Evolutionary conservation across 345 rosid genomes (phyloP).

Genomic region (Euclidium syriacum): DNA sequence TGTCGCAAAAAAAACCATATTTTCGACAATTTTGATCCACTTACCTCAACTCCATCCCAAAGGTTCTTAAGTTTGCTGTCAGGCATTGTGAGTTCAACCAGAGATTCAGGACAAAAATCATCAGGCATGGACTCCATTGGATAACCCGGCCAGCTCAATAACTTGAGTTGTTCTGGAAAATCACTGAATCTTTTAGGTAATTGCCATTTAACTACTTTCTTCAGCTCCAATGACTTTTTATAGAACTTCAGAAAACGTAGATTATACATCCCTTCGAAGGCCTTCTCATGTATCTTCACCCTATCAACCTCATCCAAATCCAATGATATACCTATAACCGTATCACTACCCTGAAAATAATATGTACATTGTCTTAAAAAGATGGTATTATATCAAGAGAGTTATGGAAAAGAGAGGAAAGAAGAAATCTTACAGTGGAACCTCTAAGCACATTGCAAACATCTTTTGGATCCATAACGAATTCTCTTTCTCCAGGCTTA

Average conservation of each 20-base stretch:
- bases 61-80: constrained; percentile 12
- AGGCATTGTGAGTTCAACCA: constrained; percentile 12
- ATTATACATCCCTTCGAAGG: constrained; percentile 20
- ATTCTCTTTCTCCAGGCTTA: constrained; percentile 21
- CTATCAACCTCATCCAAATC: not conserved
- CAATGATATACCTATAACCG: constrained; percentile 27
- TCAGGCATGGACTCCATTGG: constrained; percentile 22
- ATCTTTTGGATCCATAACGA: constrained; percentile 26
- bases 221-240: not conserved
- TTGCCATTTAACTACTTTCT: constrained; percentile 5
- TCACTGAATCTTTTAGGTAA: not conserved
- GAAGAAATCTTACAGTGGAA: not conserved
- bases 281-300: not conserved
- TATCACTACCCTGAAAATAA: constrained; percentile 27
- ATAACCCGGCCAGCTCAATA: constrained; percentile 20
- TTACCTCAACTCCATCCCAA: constrained; percentile 8
- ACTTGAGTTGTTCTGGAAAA: constrained; percentile 4
- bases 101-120: not conserved
- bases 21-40: no score
- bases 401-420: not conserved
- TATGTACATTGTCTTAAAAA: not conserved
- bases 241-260: constrained; percentile 23
- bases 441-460: constrained; percentile 1
- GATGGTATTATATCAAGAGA: not conserved
- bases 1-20: not conserved